Conservation (phyloP, 805 yeast species). For the Candida broadrunensis region DNA sequence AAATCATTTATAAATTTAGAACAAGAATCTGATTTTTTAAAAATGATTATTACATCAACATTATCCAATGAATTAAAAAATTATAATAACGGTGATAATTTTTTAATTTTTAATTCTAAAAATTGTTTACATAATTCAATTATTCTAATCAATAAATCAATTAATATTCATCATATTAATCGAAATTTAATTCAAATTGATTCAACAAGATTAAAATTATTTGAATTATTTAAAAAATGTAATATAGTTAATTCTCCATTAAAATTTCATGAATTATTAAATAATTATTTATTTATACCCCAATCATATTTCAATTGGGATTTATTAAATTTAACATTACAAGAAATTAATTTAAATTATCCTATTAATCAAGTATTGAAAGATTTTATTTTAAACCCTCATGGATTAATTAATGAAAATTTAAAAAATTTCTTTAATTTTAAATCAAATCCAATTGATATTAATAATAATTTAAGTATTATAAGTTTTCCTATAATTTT, state of each 20-base stretch:
- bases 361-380: constrained; percentile 8
- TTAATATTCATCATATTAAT: constrained; percentile 11
- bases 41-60: constrained; percentile 27
- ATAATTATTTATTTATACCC: constrained; percentile 45
- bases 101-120: constrained; percentile 30
- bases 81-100: constrained; percentile 14
- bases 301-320: constrained; percentile 40
- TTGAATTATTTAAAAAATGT: constrained; percentile 46
- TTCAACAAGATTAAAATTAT: constrained; percentile 17
- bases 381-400: constrained; percentile 5
- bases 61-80: constrained; percentile 33
- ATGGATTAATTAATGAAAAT: constrained; percentile 6
- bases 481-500: constrained; percentile 48
- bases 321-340: constrained; percentile 42
- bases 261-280: constrained; percentile 48
- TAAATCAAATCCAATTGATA: constrained; percentile 10
- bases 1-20: constrained; percentile 17
- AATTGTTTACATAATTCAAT: constrained; percentile 51
- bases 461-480: constrained; percentile 53
- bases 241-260: constrained; percentile 49
- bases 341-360: constrained; percentile 37
- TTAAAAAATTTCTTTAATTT: constrained; percentile 4
- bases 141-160: constrained; percentile 47
- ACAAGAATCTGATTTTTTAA: constrained; percentile 16
- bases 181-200: neutral